Evolutionary conservation across 805 yeast species (phyloP).

Genomic region (Sungouiozyma ichnusensis): DNA sequence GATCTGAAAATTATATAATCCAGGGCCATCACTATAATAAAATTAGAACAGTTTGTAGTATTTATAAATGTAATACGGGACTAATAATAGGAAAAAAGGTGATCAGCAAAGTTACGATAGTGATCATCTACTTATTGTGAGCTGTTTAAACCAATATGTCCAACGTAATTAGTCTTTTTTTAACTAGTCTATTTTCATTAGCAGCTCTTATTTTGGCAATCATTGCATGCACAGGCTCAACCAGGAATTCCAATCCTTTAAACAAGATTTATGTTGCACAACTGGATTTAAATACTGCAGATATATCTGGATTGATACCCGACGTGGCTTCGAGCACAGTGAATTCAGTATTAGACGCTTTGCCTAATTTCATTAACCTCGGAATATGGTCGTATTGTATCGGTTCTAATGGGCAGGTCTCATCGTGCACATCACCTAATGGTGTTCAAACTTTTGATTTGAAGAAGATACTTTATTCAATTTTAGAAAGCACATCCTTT

Average conservation of each 20-base stretch:
- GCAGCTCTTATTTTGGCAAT: conserved; percentile 38
- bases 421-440: conserved; percentile 21
- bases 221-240: conserved; percentile 45
- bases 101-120: too few relatives aligned
- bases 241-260: conserved; percentile 33
- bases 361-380: conserved; percentile 37
- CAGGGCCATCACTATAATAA: too few relatives aligned
- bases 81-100: too few relatives aligned
- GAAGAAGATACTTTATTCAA: conserved; percentile 15
- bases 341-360: conserved; percentile 21
- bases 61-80: too few relatives aligned
- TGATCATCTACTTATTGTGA: too few relatives aligned
- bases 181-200: conserved; percentile 26
- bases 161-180: conserved; percentile 12
- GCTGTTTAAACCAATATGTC: conserved; percentile 14
- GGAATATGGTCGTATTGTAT: conserved; percentile 61
- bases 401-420: conserved; percentile 26
- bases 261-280: conserved; percentile 39
- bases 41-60: too few relatives aligned
- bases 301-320: conserved; percentile 6
- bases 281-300: conserved; percentile 33
- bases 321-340: conserved; percentile 10
- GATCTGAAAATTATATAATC: too few relatives aligned
- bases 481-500: conserved; percentile 22
- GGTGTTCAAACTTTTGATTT: conserved; percentile 24